Conservation (phyloP, 768 basidiomycete genomes). For the Nidularia sp. region DNA sequence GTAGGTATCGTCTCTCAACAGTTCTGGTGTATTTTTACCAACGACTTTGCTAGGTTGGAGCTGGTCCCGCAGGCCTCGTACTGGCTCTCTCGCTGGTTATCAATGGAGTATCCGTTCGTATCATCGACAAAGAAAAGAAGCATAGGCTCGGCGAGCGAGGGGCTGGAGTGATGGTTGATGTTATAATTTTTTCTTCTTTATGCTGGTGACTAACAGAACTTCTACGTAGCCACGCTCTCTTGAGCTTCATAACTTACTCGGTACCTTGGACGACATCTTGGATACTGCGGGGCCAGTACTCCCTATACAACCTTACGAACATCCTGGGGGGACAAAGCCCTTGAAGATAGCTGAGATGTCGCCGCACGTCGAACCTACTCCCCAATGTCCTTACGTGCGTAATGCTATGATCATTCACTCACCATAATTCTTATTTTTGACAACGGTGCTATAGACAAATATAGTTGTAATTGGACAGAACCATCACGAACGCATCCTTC, state of each 20-base stretch:
- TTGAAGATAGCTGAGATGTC: not conserved
- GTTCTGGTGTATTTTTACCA: not conserved
- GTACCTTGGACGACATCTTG: slow-evolving; percentile 10
- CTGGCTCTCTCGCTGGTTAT: slow-evolving; percentile 21
- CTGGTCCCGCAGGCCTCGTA: slow-evolving; percentile 19
- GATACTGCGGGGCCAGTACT: not conserved
- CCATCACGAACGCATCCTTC: slow-evolving; percentile 22
- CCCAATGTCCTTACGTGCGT: slow-evolving; percentile 12
- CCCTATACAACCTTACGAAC: slow-evolving; percentile 6
- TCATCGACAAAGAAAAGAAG: slow-evolving; percentile 13
- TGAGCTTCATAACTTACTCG: slow-evolving; percentile 19
- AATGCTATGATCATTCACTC: not conserved
- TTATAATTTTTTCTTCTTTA: not conserved
- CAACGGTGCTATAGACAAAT: slow-evolving; percentile 8
- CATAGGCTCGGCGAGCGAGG: slow-evolving; percentile 15
- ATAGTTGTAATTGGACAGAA: slow-evolving; percentile 18
- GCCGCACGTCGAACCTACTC: slow-evolving; percentile 7
- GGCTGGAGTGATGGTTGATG: slow-evolving; percentile 12
- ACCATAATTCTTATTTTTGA: no score
- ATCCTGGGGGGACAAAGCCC: slow-evolving; percentile 4
- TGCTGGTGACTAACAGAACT: not conserved
- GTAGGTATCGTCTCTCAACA: not conserved
- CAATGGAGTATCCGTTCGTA: slow-evolving; percentile 25
- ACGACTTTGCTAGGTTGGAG: slow-evolving; percentile 5
- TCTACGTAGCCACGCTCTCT: slow-evolving; percentile 14